These are phyloP conservation scores for Sedum album DNA, from an alignment of 164 flowering plant genomes.

Conservation along the genomic window DNA sequence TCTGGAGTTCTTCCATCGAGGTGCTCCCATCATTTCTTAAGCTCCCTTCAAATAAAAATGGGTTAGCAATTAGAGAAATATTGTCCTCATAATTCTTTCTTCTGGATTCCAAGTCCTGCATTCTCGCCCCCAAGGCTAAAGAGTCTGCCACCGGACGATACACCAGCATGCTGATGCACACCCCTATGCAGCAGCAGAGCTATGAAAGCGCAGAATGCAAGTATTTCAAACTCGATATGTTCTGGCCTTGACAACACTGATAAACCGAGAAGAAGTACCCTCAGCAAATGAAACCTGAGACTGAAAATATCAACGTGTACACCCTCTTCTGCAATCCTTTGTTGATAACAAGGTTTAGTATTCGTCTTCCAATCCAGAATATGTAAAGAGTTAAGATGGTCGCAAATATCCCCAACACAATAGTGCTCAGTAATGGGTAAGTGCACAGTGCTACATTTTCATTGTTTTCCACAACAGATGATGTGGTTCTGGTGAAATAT, in stretches of 20 bases:
- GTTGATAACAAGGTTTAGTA: conserved; percentile 69
- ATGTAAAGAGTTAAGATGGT: conserved; percentile 45
- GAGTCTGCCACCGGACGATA: conserved; percentile 83
- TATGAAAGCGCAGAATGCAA: conserved; percentile 70
- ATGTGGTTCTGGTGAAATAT: conserved; percentile 46
- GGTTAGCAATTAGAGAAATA: conserved; percentile 56
- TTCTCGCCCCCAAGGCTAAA: conserved; percentile 43
- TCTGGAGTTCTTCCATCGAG: conserved; percentile 34
- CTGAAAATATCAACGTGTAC: conserved; percentile 53
- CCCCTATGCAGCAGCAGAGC: conserved; percentile 59
- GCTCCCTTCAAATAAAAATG: conserved; percentile 37
- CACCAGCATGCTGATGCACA: conserved; percentile 72
- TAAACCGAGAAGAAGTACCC: conserved; percentile 79
- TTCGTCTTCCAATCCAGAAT: conserved; percentile 66
- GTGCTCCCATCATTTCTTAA: conserved; percentile 35
- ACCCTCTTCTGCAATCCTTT: conserved; percentile 79
- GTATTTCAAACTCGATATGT: conserved; percentile 45
- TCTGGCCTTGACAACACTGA: conserved; percentile 65
- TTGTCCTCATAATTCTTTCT: conserved; percentile 34
- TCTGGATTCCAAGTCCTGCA: conserved; percentile 48
- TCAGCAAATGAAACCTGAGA: conserved; percentile 56
- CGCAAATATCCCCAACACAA: conserved; percentile 64
- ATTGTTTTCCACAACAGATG: conserved; percentile 6
- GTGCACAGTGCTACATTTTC: conserved; percentile 49
- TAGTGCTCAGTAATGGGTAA: conserved; percentile 79